These are phyloP conservation scores for Mucor indicus DNA, from an alignment of 371 early-diverging fungal genomes.

Conservation along the genomic window DNA sequence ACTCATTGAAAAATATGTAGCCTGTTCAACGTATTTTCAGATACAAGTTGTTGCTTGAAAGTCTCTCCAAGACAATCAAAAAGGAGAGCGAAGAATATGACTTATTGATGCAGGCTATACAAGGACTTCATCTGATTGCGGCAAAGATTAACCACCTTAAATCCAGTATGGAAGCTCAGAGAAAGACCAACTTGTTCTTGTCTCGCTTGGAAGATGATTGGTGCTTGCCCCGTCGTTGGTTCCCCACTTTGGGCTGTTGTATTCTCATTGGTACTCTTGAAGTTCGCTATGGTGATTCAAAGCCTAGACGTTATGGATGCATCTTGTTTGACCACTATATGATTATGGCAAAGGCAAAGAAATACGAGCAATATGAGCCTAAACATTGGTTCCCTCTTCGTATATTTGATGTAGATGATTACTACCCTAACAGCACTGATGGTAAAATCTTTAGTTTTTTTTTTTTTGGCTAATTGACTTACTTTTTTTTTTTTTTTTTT, in stretches of 20 bases:
- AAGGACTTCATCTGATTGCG: constrained; percentile 31
- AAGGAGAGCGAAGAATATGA: constrained; percentile 28
- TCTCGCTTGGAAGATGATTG: constrained; percentile 37
- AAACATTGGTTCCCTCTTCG: constrained; percentile 58
- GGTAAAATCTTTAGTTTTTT: too few species aligned
- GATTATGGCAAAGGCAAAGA: constrained; percentile 53
- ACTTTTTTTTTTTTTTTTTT: too few species aligned
- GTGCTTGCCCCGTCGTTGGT: constrained; percentile 36
- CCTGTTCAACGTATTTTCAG: constrained; percentile 48
- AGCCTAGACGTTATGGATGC: constrained; percentile 40
- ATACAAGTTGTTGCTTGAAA: constrained; percentile 36
- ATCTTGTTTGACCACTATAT: constrained; percentile 54
- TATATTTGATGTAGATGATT: constrained; percentile 38
- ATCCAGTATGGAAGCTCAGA: constrained; percentile 27
- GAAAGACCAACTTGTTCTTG: constrained; percentile 36
- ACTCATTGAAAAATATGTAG: constrained; percentile 10
- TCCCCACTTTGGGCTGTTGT: constrained; percentile 35
- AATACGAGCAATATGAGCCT: constrained; percentile 44
- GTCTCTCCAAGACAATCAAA: constrained; percentile 32
- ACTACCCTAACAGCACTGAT: constrained; percentile 28
- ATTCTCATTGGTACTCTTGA: constrained; percentile 42
- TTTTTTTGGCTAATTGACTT: too few species aligned
- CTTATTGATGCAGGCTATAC: constrained; percentile 23
- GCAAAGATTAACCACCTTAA: constrained; percentile 30
- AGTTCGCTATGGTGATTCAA: constrained; percentile 23